phyloP scores from a whole-genome alignment of 106 monocot species.

The Amphibolis antarctica region DNA sequence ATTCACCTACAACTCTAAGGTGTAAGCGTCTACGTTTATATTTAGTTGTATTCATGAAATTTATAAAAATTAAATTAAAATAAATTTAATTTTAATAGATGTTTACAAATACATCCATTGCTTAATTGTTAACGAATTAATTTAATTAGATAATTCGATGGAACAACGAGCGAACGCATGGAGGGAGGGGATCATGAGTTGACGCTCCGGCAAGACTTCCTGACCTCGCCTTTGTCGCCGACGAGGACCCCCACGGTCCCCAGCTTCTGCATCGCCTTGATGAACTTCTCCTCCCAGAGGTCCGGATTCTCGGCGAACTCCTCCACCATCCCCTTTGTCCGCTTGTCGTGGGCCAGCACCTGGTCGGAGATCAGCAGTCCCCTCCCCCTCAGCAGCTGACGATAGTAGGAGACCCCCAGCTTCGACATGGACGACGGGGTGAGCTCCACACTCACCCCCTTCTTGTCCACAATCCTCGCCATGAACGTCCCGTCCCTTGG shows the following conservation, averaged over 20 bases:
- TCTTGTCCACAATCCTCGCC: not conserved
- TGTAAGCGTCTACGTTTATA: no score
- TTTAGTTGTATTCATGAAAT: no score
- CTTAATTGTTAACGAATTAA: no score
- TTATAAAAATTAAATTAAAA: no score
- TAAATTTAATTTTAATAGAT: no score
- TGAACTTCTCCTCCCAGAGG: slow-evolving; percentile 8
- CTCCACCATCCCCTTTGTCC: slow-evolving; percentile 13
- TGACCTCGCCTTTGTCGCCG: slow-evolving; percentile 27
- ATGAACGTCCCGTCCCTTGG: not conserved
- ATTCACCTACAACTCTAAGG: no score
- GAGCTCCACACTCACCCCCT: not conserved
- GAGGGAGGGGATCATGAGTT: slow-evolving; percentile 11
- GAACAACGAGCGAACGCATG: no score
- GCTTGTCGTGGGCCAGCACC: slow-evolving; percentile 6
- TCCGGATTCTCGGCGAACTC: not conserved
- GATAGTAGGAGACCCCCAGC: slow-evolving; percentile 35
- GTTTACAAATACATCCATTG: no score
- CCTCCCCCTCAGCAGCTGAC: slow-evolving; percentile 4
- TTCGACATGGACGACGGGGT: not conserved
- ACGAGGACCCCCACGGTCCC: slow-evolving; percentile 8
- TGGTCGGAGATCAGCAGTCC: slow-evolving; percentile 37
- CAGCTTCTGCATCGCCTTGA: slow-evolving; percentile 16
- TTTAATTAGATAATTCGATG: no score
- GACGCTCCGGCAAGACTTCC: slow-evolving; percentile 17